These are phyloP conservation scores for Odonthalia washingtoniensis DNA, from an alignment of 31 red algal genomes.

Conservation along the genomic window DNA sequence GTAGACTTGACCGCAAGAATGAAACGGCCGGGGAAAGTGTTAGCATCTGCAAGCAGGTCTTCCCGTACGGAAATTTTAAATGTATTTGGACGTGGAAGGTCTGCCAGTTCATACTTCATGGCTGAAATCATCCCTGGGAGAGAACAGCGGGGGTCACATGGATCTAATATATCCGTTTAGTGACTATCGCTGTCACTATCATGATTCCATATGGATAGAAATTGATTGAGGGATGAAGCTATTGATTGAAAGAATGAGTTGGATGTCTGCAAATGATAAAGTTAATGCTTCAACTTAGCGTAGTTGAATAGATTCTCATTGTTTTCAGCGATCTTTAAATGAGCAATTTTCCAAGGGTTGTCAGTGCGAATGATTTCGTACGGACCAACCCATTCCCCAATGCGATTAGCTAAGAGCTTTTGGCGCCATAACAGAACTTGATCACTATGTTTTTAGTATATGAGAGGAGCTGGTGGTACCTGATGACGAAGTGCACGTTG, in stretches of 20 bases:
- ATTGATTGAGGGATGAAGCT: background rate
- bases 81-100: background rate
- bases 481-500: background rate
- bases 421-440: background rate
- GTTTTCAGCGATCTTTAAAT: background rate
- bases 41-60: background rate
- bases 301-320: background rate
- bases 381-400: background rate
- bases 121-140: background rate
- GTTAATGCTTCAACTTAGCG: background rate
- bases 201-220: background rate
- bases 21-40: background rate
- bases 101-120: background rate
- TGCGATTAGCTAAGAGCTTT: background rate
- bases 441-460: background rate
- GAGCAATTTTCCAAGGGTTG: background rate
- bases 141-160: too few species aligned
- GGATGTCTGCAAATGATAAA: background rate
- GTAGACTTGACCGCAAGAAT: background rate
- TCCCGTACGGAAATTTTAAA: background rate
- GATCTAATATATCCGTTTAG: background rate
- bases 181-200: background rate
- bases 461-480: background rate
- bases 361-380: background rate
- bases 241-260: background rate